Conservation (phyloP, 371 early-diverging fungal species). For the Sanchytrium tribonematis region DNA sequence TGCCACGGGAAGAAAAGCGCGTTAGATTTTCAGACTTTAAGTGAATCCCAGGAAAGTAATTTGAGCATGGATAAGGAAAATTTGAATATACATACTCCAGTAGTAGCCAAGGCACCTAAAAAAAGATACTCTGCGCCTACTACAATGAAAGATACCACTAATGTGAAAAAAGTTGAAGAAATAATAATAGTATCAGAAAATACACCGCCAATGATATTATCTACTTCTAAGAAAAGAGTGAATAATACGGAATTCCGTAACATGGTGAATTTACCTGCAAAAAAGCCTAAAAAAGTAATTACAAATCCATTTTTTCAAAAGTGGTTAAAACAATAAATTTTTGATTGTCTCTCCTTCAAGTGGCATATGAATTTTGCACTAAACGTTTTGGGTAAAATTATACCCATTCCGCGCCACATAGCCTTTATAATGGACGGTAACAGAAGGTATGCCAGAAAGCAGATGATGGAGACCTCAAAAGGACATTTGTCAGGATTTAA, state of each 20-base stretch:
- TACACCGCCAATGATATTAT: no score
- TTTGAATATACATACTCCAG: not conserved
- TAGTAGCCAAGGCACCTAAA: not conserved
- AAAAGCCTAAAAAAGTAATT: not conserved
- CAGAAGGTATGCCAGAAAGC: slow-evolving; percentile 49
- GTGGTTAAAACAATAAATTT: not conserved
- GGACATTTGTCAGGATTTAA: slow-evolving; percentile 66
- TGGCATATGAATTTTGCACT: no score
- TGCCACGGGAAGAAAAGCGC: not conserved
- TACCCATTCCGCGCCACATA: slow-evolving; percentile 50
- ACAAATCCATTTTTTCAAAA: not conserved
- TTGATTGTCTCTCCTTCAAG: no score
- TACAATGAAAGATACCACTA: not conserved
- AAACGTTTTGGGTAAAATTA: no score
- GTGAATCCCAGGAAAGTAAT: not conserved
- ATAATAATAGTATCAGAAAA: not conserved
- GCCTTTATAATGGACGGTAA: slow-evolving; percentile 98
- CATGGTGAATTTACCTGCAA: not conserved
- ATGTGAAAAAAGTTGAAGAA: not conserved
- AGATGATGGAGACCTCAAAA: slow-evolving; percentile 19
- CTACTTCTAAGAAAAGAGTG: no score
- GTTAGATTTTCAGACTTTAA: not conserved
- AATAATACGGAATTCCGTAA: not conserved
- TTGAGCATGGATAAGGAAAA: not conserved
- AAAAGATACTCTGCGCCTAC: not conserved